Conservation (phyloP, 192 early-diverging fungal genomes). For the Cetraspora pellucida region DNA sequence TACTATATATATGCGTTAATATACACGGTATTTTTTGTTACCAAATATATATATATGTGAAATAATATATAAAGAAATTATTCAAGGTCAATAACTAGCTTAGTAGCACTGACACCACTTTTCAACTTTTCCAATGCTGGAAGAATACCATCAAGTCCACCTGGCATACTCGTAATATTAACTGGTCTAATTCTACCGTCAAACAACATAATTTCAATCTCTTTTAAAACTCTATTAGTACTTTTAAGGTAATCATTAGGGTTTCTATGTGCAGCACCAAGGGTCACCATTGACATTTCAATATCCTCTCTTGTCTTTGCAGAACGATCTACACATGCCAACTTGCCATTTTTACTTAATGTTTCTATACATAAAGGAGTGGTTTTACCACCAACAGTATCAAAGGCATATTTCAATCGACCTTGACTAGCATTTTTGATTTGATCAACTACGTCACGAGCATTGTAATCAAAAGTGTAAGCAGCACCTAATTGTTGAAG, state of each 20-base stretch:
- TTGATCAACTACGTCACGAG: constrained; percentile 19
- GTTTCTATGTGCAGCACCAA: background rate
- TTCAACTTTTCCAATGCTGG: background rate
- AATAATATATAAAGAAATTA: background rate
- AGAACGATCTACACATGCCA: background rate
- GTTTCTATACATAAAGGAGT: background rate
- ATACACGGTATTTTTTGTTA: too few relatives aligned
- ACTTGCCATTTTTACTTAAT: background rate
- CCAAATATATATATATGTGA: too few relatives aligned
- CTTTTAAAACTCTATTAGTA: background rate
- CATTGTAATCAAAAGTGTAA: constrained; percentile 53
- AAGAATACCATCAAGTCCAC: constrained; percentile 3
- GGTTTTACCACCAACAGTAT: background rate
- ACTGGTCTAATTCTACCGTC: background rate
- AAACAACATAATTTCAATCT: background rate
- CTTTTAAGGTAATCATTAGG: background rate
- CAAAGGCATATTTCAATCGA: constrained; percentile 18
- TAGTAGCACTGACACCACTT: constrained; percentile 18
- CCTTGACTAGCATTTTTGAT: constrained; percentile 7
- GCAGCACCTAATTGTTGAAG: constrained; percentile 51
- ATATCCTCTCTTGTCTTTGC: background rate
- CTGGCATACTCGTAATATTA: background rate
- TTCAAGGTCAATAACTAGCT: constrained; percentile 10
- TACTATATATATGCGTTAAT: too few relatives aligned
- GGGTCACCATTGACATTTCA: background rate